These are phyloP conservation scores for Solanum boliviense DNA, from an alignment of 257 asterid genomes.

Conservation along the genomic window DNA sequence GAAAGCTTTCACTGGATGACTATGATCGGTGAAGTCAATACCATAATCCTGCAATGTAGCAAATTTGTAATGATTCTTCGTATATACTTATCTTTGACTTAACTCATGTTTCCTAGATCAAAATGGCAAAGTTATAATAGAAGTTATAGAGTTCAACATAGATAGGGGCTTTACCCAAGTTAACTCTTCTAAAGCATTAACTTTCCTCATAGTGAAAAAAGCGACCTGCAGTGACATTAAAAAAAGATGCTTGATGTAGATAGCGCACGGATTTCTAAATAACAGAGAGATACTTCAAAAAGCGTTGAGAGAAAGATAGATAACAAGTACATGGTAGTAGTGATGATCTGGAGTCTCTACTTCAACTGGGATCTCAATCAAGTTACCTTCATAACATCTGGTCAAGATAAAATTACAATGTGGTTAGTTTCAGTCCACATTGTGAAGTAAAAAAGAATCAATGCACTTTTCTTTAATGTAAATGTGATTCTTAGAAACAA, in stretches of 20 bases:
- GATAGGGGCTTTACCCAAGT: constrained; percentile 41
- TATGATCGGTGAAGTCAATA: constrained; percentile 26
- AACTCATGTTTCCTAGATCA: neutral
- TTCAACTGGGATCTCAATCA: constrained; percentile 69
- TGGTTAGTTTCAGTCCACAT: neutral
- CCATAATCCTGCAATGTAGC: constrained; percentile 47
- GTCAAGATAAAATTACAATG: neutral
- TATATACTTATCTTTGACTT: neutral
- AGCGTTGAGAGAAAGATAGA: neutral
- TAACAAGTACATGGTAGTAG: constrained; percentile 53
- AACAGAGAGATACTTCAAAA: neutral
- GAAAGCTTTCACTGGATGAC: constrained; percentile 31
- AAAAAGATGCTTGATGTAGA: neutral
- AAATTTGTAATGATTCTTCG: neutral
- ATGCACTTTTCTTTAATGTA: neutral
- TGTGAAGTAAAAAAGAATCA: neutral
- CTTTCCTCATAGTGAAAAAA: constrained; percentile 60
- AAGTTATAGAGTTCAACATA: neutral
- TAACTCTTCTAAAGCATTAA: constrained; percentile 64
- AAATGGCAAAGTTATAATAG: neutral
- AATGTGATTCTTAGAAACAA: neutral
- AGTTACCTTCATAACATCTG: constrained; percentile 65
- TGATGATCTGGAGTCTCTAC: constrained; percentile 77
- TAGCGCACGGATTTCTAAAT: neutral
- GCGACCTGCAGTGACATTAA: constrained; percentile 41